phyloP scores from a whole-genome alignment of 176 grass and related monocot species.

The Oryza nivara region DNA sequence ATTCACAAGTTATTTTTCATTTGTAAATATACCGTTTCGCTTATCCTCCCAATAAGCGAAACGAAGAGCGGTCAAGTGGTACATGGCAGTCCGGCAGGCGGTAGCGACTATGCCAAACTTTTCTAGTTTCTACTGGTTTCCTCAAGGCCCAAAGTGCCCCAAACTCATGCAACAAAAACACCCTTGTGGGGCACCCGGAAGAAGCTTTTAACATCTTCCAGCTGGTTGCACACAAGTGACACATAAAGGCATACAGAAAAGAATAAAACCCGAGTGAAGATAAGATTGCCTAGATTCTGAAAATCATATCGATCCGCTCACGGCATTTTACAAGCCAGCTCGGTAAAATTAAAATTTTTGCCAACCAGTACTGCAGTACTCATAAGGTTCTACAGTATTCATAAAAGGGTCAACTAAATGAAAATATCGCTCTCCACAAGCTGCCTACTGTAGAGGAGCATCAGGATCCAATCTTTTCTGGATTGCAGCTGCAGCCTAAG shows the following conservation, averaged over 20 bases:
- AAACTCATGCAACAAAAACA: too few species aligned
- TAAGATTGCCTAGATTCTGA: background rate
- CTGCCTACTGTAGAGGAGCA: slow-evolving; percentile 62
- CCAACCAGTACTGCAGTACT: background rate
- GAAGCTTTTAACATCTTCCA: background rate
- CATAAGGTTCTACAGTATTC: background rate
- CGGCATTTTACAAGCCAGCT: background rate
- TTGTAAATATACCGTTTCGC: too few species aligned
- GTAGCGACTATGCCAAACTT: too few species aligned
- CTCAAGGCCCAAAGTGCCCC: too few species aligned
- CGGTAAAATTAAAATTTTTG: background rate
- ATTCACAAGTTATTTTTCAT: too few species aligned
- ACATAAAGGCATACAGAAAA: background rate
- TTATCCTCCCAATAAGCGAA: too few species aligned
- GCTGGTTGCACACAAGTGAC: too few species aligned
- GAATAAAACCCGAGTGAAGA: background rate
- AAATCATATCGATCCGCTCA: slow-evolving; percentile 4
- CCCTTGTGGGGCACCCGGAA: too few species aligned
- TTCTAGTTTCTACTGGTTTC: too few species aligned
- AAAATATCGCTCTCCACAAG: background rate
- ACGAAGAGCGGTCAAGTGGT: too few species aligned
- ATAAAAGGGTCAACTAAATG: slow-evolving; percentile 14
- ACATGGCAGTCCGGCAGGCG: too few species aligned
- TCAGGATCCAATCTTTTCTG: slow-evolving; percentile 96
- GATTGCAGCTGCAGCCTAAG: slow-evolving; percentile 91